Conservation (phyloP, 1,284 basidiomycete genomes). For the Trametes polyzona region DNA sequence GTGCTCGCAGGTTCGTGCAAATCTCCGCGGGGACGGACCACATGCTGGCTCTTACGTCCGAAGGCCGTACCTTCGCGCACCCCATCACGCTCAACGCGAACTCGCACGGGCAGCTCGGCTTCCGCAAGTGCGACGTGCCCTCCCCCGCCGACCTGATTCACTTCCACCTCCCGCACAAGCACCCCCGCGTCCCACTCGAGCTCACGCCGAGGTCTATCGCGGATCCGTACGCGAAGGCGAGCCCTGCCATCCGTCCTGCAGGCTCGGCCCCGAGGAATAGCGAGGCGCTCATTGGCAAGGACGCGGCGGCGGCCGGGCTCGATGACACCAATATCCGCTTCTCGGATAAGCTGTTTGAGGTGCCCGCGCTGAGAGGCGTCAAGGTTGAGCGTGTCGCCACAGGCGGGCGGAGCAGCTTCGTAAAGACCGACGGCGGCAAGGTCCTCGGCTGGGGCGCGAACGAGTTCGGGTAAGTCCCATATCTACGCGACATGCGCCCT, state of each 20-base stretch:
- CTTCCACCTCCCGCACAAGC: constrained; percentile 36
- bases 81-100: constrained; percentile 84
- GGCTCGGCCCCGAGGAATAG: constrained; percentile 16
- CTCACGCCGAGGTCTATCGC: constrained; percentile 60
- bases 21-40: constrained; percentile 83
- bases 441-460: constrained; percentile 93
- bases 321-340: constrained; percentile 66
- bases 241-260: constrained; percentile 33
- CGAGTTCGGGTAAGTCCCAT: constrained; percentile 75
- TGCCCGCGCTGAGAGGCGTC: constrained; percentile 76
- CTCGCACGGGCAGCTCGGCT: constrained; percentile 84
- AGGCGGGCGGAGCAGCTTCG: constrained; percentile 77
- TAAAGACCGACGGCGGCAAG: constrained; percentile 67
- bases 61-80: constrained; percentile 81
- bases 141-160: constrained; percentile 39
- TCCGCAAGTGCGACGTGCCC: constrained; percentile 62
- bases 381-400: constrained; percentile 74
- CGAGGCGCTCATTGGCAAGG: constrained; percentile 17
- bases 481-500: neutral
- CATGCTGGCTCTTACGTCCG: constrained; percentile 82
- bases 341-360: constrained; percentile 77
- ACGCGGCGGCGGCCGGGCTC: constrained; percentile 30
- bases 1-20: constrained; percentile 61
- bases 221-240: constrained; percentile 52
- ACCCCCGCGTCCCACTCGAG: constrained; percentile 32